A percentile compares a stretch with the other conserved stretches of the same genome.
phyloP scores from a whole-genome alignment of 345 rosid genomes.

The Rubroshorea leprosula region DNA sequence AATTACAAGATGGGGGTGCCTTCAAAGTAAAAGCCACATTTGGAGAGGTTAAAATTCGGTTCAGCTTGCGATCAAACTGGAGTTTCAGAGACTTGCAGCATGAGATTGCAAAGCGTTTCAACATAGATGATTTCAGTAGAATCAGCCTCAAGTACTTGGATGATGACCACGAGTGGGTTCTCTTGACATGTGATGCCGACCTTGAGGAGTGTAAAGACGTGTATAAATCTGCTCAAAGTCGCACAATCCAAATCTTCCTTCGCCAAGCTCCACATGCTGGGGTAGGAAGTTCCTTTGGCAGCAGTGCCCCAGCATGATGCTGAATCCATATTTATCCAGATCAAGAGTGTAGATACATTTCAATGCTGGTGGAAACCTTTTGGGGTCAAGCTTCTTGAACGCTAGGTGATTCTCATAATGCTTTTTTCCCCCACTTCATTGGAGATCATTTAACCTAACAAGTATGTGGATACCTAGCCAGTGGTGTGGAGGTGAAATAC shows the following conservation, averaged over 20 bases:
- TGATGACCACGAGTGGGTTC: slow-evolving; percentile 70
- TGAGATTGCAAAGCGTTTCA: slow-evolving; percentile 55
- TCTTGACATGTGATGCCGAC: slow-evolving; percentile 65
- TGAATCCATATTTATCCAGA: no score
- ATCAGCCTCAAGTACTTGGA: slow-evolving; percentile 60
- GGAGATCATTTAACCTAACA: no score
- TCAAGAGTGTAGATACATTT: no score
- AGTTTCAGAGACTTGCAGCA: slow-evolving; percentile 45
- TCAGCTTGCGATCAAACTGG: slow-evolving; percentile 50
- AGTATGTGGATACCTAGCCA: no score
- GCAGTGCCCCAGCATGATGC: slow-evolving; percentile 21
- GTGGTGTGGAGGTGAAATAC: no score
- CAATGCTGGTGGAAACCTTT: no score
- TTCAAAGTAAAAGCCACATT: slow-evolving; percentile 59
- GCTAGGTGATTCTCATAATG: no score
- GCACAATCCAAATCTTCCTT: slow-evolving; percentile 53
- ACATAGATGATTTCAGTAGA: slow-evolving; percentile 31
- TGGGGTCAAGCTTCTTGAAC: no score
- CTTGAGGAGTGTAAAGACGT: slow-evolving; percentile 84
- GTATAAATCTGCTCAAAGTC: slow-evolving; percentile 36
- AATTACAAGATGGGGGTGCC: slow-evolving; percentile 14
- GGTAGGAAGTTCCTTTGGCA: slow-evolving; percentile 26
- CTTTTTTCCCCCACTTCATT: no score
- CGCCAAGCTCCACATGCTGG: slow-evolving; percentile 32
- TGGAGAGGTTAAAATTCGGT: slow-evolving; percentile 60